Evolutionary conservation across 2,329 filamentous ascomycete species (phyloP).

Genomic region (Diaporthe longicolla): DNA sequence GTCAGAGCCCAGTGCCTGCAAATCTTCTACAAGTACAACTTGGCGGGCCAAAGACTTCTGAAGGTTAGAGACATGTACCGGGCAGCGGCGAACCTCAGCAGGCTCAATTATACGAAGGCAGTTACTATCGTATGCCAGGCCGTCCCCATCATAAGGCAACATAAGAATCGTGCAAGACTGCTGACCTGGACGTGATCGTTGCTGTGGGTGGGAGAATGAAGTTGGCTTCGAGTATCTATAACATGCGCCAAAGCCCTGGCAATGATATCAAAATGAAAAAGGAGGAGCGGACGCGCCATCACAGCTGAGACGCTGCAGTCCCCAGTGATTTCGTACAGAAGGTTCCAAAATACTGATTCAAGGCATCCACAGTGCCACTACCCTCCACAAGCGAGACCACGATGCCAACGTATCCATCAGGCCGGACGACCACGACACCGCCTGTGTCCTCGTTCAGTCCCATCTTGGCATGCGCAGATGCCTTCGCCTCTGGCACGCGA

Average conservation of each 20-base stretch:
- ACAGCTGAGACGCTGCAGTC: slow-evolving; percentile 56
- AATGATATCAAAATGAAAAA: neutral
- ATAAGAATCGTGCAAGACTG: neutral
- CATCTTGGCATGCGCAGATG: slow-evolving; percentile 88
- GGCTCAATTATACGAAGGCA: neutral
- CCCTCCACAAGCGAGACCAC: slow-evolving; percentile 83
- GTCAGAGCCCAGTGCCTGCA: too few relatives aligned
- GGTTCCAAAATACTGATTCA: slow-evolving; percentile 85
- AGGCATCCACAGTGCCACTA: slow-evolving; percentile 81
- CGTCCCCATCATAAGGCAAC: neutral
- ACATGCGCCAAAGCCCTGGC: neutral
- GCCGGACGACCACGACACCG: slow-evolving; percentile 85
- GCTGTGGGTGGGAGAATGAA: neutral
- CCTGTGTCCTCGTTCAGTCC: slow-evolving; percentile 81
- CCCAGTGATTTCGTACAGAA: slow-evolving; percentile 76
- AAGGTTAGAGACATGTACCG: neutral
- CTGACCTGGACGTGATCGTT: neutral
- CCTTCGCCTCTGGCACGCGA: slow-evolving; percentile 77
- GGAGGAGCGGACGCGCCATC: slow-evolving; percentile 19
- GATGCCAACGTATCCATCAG: slow-evolving; percentile 88
- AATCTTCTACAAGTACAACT: too few relatives aligned
- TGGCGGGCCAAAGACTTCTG: neutral
- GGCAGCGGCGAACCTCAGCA: neutral
- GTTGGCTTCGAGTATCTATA: slow-evolving; percentile 28
- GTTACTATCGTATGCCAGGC: neutral